Conservation (phyloP, 768 basidiomycete species). For the Kockovaella imperatae region DNA sequence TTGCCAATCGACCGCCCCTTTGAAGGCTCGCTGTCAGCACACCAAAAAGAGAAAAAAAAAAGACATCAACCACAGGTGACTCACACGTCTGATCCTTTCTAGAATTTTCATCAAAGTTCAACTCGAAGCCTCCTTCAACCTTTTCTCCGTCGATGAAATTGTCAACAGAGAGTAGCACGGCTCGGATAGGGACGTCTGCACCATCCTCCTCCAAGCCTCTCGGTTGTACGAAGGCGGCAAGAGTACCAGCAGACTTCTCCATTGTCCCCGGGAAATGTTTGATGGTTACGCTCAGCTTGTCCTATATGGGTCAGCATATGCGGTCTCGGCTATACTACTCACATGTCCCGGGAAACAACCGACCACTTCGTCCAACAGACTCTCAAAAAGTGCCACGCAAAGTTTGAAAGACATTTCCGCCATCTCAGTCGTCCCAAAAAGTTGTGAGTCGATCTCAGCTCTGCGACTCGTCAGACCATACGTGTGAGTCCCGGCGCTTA, state of each 20-base stretch:
- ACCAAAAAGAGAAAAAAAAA: too few relatives aligned
- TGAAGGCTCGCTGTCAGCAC: too few relatives aligned
- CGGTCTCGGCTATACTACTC: slow-evolving; percentile 21
- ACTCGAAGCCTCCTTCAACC: slow-evolving; percentile 46
- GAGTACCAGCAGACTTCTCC: slow-evolving; percentile 44
- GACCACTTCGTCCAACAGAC: slow-evolving; percentile 55
- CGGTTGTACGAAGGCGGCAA: slow-evolving; percentile 66
- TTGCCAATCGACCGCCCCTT: too few relatives aligned
- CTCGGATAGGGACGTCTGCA: slow-evolving; percentile 13
- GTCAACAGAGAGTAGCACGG: slow-evolving; percentile 50
- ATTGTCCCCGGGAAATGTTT: slow-evolving; percentile 60
- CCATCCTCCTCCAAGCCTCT: slow-evolving; percentile 19
- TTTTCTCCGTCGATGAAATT: slow-evolving; percentile 50
- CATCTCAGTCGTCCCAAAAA: slow-evolving; percentile 60
- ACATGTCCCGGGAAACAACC: slow-evolving; percentile 62
- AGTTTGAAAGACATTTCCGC: slow-evolving; percentile 70
- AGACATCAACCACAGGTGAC: slow-evolving; percentile 19
- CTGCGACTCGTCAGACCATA: slow-evolving; percentile 6
- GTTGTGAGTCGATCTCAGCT: slow-evolving; percentile 72
- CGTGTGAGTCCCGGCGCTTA: slow-evolving; percentile 8
- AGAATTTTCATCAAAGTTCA: slow-evolving; percentile 28
- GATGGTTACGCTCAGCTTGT: slow-evolving; percentile 46
- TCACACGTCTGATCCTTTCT: slow-evolving; percentile 36
- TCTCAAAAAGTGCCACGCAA: slow-evolving; percentile 64
- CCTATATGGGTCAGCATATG: not conserved